These are phyloP conservation scores for Garcia nutans DNA, from an alignment of 345 rosid genomes.

Conservation along the genomic window DNA sequence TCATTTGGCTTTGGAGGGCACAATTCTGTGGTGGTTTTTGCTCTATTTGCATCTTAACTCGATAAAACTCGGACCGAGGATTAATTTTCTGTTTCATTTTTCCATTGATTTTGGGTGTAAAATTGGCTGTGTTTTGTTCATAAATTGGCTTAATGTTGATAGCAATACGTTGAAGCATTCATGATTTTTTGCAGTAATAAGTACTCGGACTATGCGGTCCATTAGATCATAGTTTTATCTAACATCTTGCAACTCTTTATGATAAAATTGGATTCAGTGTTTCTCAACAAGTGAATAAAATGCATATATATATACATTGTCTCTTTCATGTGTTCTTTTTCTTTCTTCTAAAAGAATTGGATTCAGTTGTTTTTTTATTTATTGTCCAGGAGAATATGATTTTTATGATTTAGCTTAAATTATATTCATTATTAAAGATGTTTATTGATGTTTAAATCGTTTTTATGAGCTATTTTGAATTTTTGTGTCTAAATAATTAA, in stretches of 20 bases:
- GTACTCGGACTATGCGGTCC: background rate
- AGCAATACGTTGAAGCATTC: background rate
- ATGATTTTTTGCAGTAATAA: conserved; percentile 5
- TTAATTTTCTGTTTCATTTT: background rate
- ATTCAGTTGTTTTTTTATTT: no score
- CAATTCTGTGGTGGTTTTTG: conserved; percentile 66
- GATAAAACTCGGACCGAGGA: conserved; percentile 3
- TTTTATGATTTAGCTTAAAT: no score
- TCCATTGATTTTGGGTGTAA: background rate
- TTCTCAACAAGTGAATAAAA: background rate
- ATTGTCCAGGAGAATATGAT: no score
- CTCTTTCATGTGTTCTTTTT: background rate
- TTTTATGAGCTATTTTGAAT: no score
- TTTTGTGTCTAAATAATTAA: no score
- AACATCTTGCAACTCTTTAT: background rate
- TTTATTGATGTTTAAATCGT: no score
- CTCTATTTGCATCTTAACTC: conserved; percentile 43
- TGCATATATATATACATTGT: background rate
- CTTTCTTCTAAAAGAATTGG: background rate
- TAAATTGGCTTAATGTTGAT: background rate
- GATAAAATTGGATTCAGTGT: background rate
- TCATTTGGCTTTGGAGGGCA: conserved; percentile 72
- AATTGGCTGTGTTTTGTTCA: no score
- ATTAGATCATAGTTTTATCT: background rate
- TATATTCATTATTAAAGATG: no score